Evolutionary conservation across 371 early-diverging fungal species (phyloP).

Genomic region (Mortierella sp.): DNA sequence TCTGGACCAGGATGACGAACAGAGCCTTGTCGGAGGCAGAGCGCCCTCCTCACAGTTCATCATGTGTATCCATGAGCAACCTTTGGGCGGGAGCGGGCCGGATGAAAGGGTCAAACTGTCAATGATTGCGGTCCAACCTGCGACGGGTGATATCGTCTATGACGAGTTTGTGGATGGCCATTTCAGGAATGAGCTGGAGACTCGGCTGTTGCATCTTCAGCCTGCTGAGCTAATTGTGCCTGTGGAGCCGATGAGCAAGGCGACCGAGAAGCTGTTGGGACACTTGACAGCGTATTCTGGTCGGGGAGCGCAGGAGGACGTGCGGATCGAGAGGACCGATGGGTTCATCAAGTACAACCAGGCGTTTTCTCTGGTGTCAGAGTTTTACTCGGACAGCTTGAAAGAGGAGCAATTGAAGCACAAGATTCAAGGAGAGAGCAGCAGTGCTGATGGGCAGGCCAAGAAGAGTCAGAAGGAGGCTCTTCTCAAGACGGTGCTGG

Average conservation of each 20-base stretch:
- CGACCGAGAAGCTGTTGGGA: conserved; percentile 68
- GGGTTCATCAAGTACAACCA: conserved; percentile 65
- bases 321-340: conserved; percentile 73
- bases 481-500: conserved; percentile 50
- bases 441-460: not conserved
- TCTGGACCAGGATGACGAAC: conserved; percentile 60
- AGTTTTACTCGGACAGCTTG: conserved; percentile 63
- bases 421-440: not conserved
- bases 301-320: conserved; percentile 58
- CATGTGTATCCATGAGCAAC: conserved; percentile 72
- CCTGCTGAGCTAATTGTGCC: conserved; percentile 86
- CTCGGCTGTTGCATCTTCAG: conserved; percentile 80
- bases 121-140: conserved; percentile 75
- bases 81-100: conserved; percentile 63
- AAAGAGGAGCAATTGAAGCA: conserved; percentile 29
- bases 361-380: conserved; percentile 66
- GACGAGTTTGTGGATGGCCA: conserved; percentile 81
- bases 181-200: conserved; percentile 82
- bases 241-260: conserved; percentile 58
- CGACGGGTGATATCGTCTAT: conserved; percentile 82
- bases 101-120: conserved; percentile 65
- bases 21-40: conserved; percentile 30
- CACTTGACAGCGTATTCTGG: conserved; percentile 55
- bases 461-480: conserved; percentile 34
- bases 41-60: conserved; percentile 60